These are phyloP conservation scores for Fusarium mangiferae DNA, from an alignment of 2,329 filamentous ascomycete genomes.

Conservation along the genomic window DNA sequence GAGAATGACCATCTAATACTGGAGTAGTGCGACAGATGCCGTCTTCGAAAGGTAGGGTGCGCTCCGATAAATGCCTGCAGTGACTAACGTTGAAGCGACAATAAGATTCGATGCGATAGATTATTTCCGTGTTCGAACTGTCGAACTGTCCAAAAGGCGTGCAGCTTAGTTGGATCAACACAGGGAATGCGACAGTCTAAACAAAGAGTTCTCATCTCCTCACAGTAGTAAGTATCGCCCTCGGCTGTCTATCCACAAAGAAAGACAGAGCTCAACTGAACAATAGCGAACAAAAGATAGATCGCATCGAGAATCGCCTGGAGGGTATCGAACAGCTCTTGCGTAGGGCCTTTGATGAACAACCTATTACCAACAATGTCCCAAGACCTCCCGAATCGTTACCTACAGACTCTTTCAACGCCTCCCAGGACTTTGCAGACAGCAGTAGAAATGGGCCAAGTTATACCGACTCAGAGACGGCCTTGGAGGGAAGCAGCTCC, in stretches of 20 bases:
- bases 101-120: not conserved
- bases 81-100: not conserved
- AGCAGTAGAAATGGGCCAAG: not conserved
- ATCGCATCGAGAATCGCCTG: not conserved
- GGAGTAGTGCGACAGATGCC: not conserved
- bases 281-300: not conserved
- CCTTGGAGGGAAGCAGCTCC: not conserved
- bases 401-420: not conserved
- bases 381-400: not conserved
- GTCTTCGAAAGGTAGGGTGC: not conserved
- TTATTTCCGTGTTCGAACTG: not conserved
- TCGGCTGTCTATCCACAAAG: rapidly evolving
- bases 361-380: not conserved
- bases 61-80: rapidly evolving
- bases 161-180: not conserved
- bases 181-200: not conserved
- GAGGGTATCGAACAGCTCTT: not conserved
- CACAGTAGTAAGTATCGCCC: not conserved
- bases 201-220: not conserved
- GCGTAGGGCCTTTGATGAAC: not conserved
- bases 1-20: not conserved
- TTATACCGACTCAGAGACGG: not conserved
- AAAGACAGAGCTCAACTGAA: too few species aligned
- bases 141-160: not conserved
- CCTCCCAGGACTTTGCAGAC: not conserved